Conservation (phyloP, 495 filamentous ascomycete genomes). For the Chlorociboria aeruginascens region DNA sequence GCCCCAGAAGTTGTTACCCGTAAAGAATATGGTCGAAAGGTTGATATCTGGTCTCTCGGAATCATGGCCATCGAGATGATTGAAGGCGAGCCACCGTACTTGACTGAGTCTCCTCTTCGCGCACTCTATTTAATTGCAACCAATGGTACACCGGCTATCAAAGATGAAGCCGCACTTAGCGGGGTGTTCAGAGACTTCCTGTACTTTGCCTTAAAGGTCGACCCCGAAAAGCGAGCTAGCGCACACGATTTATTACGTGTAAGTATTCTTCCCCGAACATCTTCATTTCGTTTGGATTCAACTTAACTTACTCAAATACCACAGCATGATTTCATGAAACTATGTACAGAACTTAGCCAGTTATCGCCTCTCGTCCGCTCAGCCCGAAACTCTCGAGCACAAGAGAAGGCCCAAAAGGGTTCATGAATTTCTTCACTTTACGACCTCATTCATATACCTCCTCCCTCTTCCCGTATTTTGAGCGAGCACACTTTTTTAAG, state of each 20-base stretch:
- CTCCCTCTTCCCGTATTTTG: too few species aligned
- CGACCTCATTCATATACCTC: too few species aligned
- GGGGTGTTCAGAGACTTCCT: slow-evolving; percentile 81
- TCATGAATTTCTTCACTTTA: not conserved
- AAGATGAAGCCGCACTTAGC: slow-evolving; percentile 77
- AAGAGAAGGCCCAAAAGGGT: slow-evolving; percentile 56
- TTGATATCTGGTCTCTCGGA: slow-evolving; percentile 96
- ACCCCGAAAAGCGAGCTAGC: slow-evolving; percentile 90
- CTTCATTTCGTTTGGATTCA: not conserved
- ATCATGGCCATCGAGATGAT: slow-evolving; percentile 99
- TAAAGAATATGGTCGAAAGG: slow-evolving; percentile 96
- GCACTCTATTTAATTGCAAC: slow-evolving; percentile 95
- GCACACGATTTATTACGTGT: slow-evolving; percentile 88
- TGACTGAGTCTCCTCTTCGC: slow-evolving; percentile 87
- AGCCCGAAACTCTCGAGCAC: slow-evolving; percentile 67
- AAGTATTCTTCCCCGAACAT: slow-evolving; percentile 22
- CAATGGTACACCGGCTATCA: slow-evolving; percentile 89
- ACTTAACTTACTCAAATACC: too few species aligned
- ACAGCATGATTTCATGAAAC: slow-evolving; percentile 92
- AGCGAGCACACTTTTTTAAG: too few species aligned
- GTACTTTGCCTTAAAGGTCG: slow-evolving; percentile 82
- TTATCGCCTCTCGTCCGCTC: slow-evolving; percentile 73
- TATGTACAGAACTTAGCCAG: slow-evolving; percentile 48
- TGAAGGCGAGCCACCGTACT: slow-evolving; percentile 92
- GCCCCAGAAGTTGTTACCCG: slow-evolving; percentile 93